Percentiles rank a stretch among this genome's conserved stretches.
Conservation (phyloP, 305 asterid species). For the Solanum chacoense region DNA sequence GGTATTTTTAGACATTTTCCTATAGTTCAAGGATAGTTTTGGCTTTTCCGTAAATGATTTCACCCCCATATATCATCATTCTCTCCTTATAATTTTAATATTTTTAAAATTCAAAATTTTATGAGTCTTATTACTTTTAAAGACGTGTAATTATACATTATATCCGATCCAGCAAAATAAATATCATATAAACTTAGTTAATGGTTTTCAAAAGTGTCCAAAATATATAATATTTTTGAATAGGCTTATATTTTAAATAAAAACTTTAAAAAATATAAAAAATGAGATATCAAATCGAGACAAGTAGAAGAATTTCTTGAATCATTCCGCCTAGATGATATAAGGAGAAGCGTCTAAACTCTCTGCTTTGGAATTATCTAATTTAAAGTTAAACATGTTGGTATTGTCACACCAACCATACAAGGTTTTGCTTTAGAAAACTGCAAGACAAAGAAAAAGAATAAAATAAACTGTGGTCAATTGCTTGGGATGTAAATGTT, state of each 20-base stretch:
- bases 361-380: not conserved
- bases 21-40: too few relatives aligned
- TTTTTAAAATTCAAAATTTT: not conserved
- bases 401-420: not conserved
- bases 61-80: not conserved
- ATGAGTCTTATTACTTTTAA: not conserved
- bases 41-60: not conserved
- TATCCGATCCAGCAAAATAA: not conserved
- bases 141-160: not conserved
- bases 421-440: not conserved
- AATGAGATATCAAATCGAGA: not conserved
- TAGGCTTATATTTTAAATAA: not conserved
- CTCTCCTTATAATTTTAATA: not conserved
- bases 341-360: not conserved
- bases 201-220: not conserved
- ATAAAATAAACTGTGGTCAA: slow-evolving; percentile 3
- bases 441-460: not conserved
- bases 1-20: too few relatives aligned
- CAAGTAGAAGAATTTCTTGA: not conserved
- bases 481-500: slow-evolving; percentile 7
- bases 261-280: not conserved
- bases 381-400: not conserved
- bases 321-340: not conserved
- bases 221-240: not conserved
- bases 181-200: too few relatives aligned